Evolutionary conservation across 176 grass and related monocot species (phyloP).

Genomic region (Puya raimondii): DNA sequence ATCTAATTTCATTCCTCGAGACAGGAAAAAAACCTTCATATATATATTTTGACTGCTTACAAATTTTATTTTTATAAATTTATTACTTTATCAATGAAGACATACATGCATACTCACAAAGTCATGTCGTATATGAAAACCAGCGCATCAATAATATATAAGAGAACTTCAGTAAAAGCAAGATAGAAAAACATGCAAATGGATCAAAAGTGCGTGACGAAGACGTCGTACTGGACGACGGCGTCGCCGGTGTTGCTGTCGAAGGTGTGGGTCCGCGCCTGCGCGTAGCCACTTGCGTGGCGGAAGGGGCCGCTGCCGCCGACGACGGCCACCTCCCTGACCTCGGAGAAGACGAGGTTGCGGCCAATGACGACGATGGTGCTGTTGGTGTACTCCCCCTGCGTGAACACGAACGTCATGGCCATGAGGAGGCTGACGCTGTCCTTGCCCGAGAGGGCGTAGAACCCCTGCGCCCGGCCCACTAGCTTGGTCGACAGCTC

Average conservation of each 20-base stretch:
- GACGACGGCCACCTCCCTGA: conserved; percentile 52
- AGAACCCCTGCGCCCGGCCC: conserved; percentile 49
- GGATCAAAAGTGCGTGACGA: conserved; percentile 23
- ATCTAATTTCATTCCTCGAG: too few species aligned
- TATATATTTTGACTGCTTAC: too few species aligned
- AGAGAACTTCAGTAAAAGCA: too few species aligned
- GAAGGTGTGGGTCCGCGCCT: conserved; percentile 16
- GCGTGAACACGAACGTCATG: conserved; percentile 51
- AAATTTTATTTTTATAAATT: too few species aligned
- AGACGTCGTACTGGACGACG: conserved; percentile 59
- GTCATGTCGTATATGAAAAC: too few species aligned
- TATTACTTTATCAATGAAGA: too few species aligned
- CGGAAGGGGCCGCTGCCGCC: conserved; percentile 46
- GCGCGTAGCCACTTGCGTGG: conserved; percentile 38
- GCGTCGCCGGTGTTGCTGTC: conserved; percentile 35
- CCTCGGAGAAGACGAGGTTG: conserved; percentile 21
- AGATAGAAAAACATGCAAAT: too few species aligned
- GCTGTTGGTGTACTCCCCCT: conserved; percentile 42
- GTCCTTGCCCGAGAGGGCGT: conserved; percentile 31
- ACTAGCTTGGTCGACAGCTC: conserved; percentile 16
- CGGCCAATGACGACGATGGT: conserved; percentile 41
- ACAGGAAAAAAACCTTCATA: too few species aligned
- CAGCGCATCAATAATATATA: too few species aligned
- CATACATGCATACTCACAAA: too few species aligned
- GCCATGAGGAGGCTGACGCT: conserved; percentile 27